Base-by-base conservation (phyloP, 768 basidiomycete genomes). In the Suillus decipiens region DNA sequence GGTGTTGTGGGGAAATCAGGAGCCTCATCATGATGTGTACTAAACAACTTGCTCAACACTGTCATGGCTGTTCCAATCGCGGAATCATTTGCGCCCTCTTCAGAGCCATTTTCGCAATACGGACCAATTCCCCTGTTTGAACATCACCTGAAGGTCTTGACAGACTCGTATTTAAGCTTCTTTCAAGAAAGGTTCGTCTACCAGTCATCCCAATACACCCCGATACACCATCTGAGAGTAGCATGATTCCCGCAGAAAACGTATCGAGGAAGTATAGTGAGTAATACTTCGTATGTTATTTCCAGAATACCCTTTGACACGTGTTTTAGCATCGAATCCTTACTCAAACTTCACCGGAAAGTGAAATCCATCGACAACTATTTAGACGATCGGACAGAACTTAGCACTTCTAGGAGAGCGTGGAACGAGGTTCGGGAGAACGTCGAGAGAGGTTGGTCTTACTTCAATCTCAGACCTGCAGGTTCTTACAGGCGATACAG, bases 351-450 rank as follows among this genome's bases (percentile, higher is more conserved):
- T 41, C 89, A 93, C 79, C 81, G 83, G 61, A 90, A 86, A 73
- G 83, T 84, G 63, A 89, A 85, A 72, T 80, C 86, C 34, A 81
- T 88, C 36, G 95, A 97, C 77, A 73, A 80, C 42, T 84, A 78
- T 62, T 73, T 95, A 37, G 92, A 95, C 69, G 90, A 92, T 70
- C 89, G 87, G 57, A 78, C 81, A 43, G 86, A 91, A 62, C 72
- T 84, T 60, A 86, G 76, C 65, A 86, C 88, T 11, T 80, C 87
- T 24, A 82, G 93, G 61, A 82, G 80, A 62, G 93, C 87, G 24
- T 97, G 95, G 95, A 77, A 77, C 22, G 95, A 97, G 75, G 83
- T 95, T 12, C 81, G 91, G 45, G 95, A 96, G 71, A 94, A 89
- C 69, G 77, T 94, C 31, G 93, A 94, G 71, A 79, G 94, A 81